phyloP scores from a whole-genome alignment of 2,329 filamentous ascomycete species.

The Aschersonia sp. region DNA sequence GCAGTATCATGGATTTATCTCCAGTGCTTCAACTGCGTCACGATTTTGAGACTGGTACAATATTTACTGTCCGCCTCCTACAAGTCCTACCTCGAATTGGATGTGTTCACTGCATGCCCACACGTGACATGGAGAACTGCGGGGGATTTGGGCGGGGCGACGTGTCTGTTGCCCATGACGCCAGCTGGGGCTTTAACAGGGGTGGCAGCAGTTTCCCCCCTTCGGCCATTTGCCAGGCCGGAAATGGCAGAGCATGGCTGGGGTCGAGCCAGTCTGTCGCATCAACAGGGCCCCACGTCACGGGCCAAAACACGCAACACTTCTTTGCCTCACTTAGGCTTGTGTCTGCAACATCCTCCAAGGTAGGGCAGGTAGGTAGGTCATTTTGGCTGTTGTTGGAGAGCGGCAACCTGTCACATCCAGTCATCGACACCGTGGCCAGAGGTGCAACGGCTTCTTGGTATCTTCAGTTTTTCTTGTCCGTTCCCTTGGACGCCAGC shows the following conservation, averaged over 20 bases:
- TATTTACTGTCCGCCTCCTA: no score
- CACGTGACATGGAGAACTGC: no score
- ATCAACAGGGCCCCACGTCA: constrained; percentile 8
- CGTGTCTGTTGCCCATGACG: constrained; percentile 5
- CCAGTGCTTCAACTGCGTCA: no score
- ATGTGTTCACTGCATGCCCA: no score
- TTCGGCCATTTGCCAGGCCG: background rate
- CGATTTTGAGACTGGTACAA: no score
- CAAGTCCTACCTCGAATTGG: no score
- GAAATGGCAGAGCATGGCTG: background rate
- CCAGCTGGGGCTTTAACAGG: constrained; percentile 8
- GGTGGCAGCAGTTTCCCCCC: constrained; percentile 8
- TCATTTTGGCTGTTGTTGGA: constrained; percentile 6
- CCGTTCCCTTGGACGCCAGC: background rate
- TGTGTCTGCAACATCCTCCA: constrained; percentile 2
- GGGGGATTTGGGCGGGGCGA: no score
- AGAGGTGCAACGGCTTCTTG: background rate
- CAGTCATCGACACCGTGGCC: background rate
- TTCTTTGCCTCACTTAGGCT: constrained; percentile 3
- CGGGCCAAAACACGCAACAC: constrained; percentile 13
- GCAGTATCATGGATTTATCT: no score
- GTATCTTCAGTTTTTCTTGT: background rate
- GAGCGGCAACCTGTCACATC: background rate
- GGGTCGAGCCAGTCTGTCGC: constrained; percentile 1
- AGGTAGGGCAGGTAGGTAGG: constrained; percentile 6